Evolutionary conservation across 2,329 filamentous ascomycete genomes (phyloP).

Genomic region (Pyricularia pennisetigena): DNA sequence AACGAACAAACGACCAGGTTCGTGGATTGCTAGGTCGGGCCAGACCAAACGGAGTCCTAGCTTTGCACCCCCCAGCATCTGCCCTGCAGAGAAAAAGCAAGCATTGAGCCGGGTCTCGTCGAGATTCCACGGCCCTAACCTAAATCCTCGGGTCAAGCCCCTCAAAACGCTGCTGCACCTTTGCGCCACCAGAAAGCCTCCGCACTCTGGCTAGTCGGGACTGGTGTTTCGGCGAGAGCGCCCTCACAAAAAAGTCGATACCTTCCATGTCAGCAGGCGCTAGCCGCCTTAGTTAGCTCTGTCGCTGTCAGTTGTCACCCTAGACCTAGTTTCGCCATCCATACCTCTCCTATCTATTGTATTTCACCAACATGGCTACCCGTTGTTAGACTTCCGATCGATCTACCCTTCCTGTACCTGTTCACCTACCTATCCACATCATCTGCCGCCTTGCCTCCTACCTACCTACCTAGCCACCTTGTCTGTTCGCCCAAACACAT

Average conservation of each 20-base stretch:
- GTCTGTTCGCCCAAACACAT: not conserved
- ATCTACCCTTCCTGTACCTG: not conserved
- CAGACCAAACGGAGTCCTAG: not conserved
- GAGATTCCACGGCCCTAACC: not conserved
- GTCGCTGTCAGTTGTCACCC: not conserved
- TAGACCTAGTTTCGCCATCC: not conserved
- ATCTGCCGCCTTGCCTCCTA: not conserved
- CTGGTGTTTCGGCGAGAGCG: conserved; percentile 1
- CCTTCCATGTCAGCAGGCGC: not conserved
- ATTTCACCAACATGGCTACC: not conserved
- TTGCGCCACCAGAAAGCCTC: conserved; percentile 5
- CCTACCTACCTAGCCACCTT: not conserved
- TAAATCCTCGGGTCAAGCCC: not conserved
- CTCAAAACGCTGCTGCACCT: conserved; percentile 4
- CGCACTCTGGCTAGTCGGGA: not conserved
- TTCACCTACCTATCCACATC: not conserved
- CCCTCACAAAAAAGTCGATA: not conserved
- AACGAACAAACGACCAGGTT: not conserved
- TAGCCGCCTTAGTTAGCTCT: not conserved
- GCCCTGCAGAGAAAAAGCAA: not conserved
- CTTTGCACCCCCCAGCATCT: not conserved
- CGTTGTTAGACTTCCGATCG: not conserved
- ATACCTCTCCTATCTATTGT: not conserved
- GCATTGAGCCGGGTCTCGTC: not conserved
- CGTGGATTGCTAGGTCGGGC: not conserved